Base-by-base conservation (phyloP, 192 early-diverging fungal genomes). In the Jimgerdemannia lactiflua region DNA sequence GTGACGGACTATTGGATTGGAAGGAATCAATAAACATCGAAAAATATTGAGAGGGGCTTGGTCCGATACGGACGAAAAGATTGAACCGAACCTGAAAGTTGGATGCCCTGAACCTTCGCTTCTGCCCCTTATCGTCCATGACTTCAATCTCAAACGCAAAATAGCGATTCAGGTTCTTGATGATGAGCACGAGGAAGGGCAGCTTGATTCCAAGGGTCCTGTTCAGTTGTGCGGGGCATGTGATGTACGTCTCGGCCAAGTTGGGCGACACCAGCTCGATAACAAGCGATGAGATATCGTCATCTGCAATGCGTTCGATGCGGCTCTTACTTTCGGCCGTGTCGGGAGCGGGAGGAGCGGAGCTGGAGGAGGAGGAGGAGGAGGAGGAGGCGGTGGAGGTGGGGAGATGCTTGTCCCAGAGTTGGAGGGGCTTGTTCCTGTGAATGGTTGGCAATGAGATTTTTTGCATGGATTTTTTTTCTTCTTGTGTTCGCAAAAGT, bases 131-230 rank as follows among this genome's bases (percentile, higher is more conserved):
- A 78, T 95, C 93, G 81, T 99, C 97, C 43, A 94, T 71, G 17
- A 94, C 85, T 74, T 97, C 91, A 0, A 97, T 93, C 78, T 99
- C 97, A 78, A 99, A 95, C 19, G 94, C 95, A 75, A 97, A 94
- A 74, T 95, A 95, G 78, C 92, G 93, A 78, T 94, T 91, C 63
- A 94, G 79, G 75, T 95, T 96, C 85, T 97, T 97, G 64, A 96
- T 87, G 64, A 96, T 80, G 77, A 99, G 89, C 9, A 96, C 91
- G 44, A 99, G 79, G 75, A 91, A 95, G 0, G 95, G 97, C 42
- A 97, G 84, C 76, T 94, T 97, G 82, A 97, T 96, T 3, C 95
- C 97, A 6, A 99, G 87, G 0, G 94, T 94, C 39, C 92, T 80
- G 40, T 93, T 88, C 17, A 86, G 83, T 67, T 87, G 85, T 6